A percentile compares a stretch with the other conserved stretches of the same genome.
phyloP scores from a whole-genome alignment of 2,329 filamentous ascomycete genomes.

The Scopulariopsis brevicaulis region DNA sequence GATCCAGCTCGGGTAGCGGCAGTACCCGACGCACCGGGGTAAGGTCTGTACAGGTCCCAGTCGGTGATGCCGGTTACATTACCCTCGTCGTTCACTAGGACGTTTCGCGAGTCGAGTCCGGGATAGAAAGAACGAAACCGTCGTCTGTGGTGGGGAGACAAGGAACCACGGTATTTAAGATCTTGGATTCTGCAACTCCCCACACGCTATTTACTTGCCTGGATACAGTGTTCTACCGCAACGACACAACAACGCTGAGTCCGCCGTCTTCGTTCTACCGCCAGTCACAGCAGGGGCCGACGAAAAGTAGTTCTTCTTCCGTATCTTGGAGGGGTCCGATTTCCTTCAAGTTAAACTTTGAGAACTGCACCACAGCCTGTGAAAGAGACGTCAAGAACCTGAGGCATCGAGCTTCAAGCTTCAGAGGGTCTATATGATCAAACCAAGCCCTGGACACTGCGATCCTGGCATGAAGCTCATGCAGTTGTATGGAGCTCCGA shows the following conservation, averaged over 20 bases:
- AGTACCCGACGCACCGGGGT: slow-evolving; percentile 7
- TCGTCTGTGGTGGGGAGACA: slow-evolving; percentile 1
- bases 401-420: slow-evolving; percentile 7
- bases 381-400: slow-evolving; percentile 7
- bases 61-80: slow-evolving; percentile 7
- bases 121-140: slow-evolving; percentile 9
- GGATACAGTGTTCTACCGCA: not conserved
- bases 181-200: not conserved
- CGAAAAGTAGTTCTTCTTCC: not conserved
- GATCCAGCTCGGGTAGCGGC: slow-evolving; percentile 9
- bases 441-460: slow-evolving; percentile 5
- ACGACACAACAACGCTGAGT: not conserved
- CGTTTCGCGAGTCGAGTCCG: slow-evolving; percentile 11
- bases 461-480: slow-evolving; percentile 9
- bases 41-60: slow-evolving; percentile 8
- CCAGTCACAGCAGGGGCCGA: not conserved
- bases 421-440: not conserved
- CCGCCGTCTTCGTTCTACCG: not conserved
- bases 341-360: slow-evolving; percentile 7
- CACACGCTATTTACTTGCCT: not conserved
- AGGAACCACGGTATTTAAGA: not conserved
- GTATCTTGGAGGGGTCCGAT: slow-evolving; percentile 7
- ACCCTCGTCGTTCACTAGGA: slow-evolving; percentile 8
- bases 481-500: slow-evolving; percentile 9
- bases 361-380: slow-evolving; percentile 7